These are phyloP conservation scores for Termitomyces sp. DNA, from an alignment of 768 basidiomycete genomes.

Conservation along the genomic window DNA sequence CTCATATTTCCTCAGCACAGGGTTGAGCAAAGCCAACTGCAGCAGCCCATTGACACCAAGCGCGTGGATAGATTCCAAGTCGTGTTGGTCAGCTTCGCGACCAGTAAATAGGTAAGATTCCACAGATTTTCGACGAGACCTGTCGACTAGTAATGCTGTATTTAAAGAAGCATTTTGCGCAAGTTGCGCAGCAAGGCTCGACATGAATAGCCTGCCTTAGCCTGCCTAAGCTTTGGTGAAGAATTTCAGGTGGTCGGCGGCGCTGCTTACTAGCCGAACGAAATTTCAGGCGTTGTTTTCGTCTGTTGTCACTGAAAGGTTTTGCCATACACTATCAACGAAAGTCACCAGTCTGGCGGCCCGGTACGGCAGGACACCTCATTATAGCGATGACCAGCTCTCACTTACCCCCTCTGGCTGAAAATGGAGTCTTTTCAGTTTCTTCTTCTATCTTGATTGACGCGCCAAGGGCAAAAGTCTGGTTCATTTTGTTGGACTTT, in stretches of 20 bases:
- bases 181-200: conserved; percentile 79
- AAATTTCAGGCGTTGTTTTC: conserved; percentile 10
- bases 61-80: conserved; percentile 81
- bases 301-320: background rate
- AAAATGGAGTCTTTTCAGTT: conserved; percentile 40
- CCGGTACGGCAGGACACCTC: too few relatives aligned
- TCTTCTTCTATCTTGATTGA: conserved; percentile 47
- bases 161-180: conserved; percentile 78
- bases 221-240: background rate
- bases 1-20: conserved; percentile 55
- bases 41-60: conserved; percentile 75
- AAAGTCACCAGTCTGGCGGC: too few relatives aligned
- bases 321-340: background rate
- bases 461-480: conserved; percentile 56
- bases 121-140: conserved; percentile 52
- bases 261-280: background rate
- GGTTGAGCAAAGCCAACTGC: conserved; percentile 60
- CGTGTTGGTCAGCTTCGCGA: conserved; percentile 76
- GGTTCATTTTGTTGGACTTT: conserved; percentile 59
- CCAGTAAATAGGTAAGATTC: conserved; percentile 89
- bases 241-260: too few relatives aligned
- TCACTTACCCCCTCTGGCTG: conserved; percentile 31
- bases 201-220: conserved; percentile 31
- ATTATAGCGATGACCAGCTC: background rate
- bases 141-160: conserved; percentile 60